phyloP scores from a whole-genome alignment of 257 asterid genomes.

The Lycium ferocissimum region DNA sequence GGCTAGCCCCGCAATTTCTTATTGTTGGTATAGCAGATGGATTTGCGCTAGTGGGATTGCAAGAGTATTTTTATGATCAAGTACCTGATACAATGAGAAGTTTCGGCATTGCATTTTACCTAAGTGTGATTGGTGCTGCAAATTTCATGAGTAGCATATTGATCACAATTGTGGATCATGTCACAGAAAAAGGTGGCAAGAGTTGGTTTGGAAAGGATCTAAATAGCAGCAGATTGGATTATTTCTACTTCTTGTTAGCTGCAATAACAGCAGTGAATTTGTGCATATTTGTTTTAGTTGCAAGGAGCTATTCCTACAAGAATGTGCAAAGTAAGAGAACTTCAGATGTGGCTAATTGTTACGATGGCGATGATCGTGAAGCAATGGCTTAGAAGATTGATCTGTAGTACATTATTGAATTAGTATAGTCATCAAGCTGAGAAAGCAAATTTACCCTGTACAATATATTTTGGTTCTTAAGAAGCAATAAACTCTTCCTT shows the following conservation, averaged over 20 bases:
- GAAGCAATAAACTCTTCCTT: not conserved
- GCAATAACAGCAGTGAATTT: conserved; percentile 51
- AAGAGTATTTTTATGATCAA: conserved; percentile 77
- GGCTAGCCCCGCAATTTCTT: conserved; percentile 78
- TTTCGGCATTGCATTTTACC: conserved; percentile 77
- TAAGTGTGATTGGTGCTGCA: conserved; percentile 73
- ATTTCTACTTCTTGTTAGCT: conserved; percentile 72
- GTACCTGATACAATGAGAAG: conserved; percentile 88
- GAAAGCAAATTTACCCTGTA: conserved; percentile 4
- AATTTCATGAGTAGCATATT: conserved; percentile 72
- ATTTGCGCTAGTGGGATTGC: conserved; percentile 81
- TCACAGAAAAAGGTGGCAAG: conserved; percentile 55
- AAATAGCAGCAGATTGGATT: conserved; percentile 59
- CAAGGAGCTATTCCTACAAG: conserved; percentile 68
- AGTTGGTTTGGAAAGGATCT: conserved; percentile 70
- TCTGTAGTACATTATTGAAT: not conserved
- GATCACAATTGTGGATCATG: conserved; percentile 61
- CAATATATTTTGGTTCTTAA: not conserved
- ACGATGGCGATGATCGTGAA: conserved; percentile 37
- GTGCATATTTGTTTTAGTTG: conserved; percentile 55
- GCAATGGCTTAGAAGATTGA: conserved; percentile 38
- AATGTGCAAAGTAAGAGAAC: conserved; percentile 53
- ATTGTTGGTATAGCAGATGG: conserved; percentile 88
- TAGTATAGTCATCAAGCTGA: not conserved
- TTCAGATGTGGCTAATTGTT: conserved; percentile 58